phyloP scores from a whole-genome alignment of 2,329 filamentous ascomycete genomes.

The Trichoderma lentiforme region DNA sequence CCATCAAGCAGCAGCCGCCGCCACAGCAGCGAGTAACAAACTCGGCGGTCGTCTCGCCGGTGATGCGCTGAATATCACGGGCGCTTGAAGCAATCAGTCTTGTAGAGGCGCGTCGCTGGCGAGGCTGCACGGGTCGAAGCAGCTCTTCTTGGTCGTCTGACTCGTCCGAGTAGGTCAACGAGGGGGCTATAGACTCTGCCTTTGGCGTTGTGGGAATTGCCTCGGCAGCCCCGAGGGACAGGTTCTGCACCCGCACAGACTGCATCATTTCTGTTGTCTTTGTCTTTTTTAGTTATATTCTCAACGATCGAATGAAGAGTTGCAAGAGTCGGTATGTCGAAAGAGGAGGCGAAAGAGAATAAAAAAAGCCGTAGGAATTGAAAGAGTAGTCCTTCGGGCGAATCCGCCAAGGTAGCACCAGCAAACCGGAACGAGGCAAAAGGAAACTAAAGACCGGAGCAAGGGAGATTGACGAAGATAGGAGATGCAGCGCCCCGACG shows the following conservation, averaged over 20 bases:
- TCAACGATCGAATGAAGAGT: neutral
- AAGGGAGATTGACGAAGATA: neutral
- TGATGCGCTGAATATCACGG: constrained; percentile 60
- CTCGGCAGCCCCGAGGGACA: constrained; percentile 31
- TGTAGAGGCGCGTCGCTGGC: constrained; percentile 64
- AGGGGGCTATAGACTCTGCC: constrained; percentile 54
- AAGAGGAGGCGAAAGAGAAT: neutral
- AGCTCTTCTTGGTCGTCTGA: constrained; percentile 57
- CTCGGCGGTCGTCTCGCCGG: constrained; percentile 60
- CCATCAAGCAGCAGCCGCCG: constrained; percentile 60
- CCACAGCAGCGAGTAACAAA: constrained; percentile 62
- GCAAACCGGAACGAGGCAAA: neutral
- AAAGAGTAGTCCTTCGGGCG: neutral
- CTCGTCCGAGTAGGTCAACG: constrained; percentile 60
- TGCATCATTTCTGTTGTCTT: constrained; percentile 11
- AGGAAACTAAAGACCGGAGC: neutral
- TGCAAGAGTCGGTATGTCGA: neutral
- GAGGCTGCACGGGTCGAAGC: constrained; percentile 42
- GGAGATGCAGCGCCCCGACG: neutral
- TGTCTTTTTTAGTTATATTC: neutral
- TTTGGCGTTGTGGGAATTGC: constrained; percentile 45
- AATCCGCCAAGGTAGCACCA: neutral
- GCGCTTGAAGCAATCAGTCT: constrained; percentile 63
- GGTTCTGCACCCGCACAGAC: constrained; percentile 12
- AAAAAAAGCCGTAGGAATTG: neutral